These are phyloP conservation scores for Sporothrix humicola DNA, from an alignment of 2,329 filamentous ascomycete species.

Conservation along the genomic window DNA sequence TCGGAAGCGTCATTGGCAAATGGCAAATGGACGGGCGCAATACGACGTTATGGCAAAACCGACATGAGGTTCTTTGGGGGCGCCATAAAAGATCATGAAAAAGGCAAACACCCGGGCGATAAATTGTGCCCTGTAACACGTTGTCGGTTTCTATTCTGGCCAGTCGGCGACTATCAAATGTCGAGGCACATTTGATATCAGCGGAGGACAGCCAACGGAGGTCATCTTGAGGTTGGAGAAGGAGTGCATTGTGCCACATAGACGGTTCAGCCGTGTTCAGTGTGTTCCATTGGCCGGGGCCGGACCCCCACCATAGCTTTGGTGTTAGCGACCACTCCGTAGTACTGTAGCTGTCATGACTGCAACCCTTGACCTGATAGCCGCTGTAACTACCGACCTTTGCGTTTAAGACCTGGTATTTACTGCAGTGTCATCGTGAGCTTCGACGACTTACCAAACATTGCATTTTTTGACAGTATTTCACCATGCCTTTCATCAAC, in stretches of 20 bases:
- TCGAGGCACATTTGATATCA: background rate
- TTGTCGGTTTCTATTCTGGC: background rate
- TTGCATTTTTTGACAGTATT: background rate
- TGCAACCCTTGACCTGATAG: conserved; percentile 11
- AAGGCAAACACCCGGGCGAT: background rate
- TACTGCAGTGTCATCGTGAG: background rate
- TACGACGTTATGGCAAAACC: conserved; percentile 15
- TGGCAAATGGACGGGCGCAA: background rate
- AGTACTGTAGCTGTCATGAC: background rate
- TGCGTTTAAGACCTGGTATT: background rate
- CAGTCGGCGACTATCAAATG: background rate
- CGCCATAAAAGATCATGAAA: background rate
- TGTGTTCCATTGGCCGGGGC: background rate
- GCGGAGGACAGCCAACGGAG: background rate
- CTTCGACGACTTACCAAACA: background rate
- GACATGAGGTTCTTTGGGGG: too few relatives aligned
- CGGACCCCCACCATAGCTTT: background rate
- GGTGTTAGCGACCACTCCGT: background rate
- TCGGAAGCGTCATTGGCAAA: conserved; percentile 16
- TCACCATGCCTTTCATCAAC: conserved; percentile 31
- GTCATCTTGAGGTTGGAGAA: background rate
- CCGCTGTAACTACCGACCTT: background rate
- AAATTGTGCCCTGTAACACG: background rate
- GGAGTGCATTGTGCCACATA: background rate
- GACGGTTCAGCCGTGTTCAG: background rate